Evolutionary conservation across 805 yeast species (phyloP).

Genomic region (Yamadazyma nakazawae): DNA sequence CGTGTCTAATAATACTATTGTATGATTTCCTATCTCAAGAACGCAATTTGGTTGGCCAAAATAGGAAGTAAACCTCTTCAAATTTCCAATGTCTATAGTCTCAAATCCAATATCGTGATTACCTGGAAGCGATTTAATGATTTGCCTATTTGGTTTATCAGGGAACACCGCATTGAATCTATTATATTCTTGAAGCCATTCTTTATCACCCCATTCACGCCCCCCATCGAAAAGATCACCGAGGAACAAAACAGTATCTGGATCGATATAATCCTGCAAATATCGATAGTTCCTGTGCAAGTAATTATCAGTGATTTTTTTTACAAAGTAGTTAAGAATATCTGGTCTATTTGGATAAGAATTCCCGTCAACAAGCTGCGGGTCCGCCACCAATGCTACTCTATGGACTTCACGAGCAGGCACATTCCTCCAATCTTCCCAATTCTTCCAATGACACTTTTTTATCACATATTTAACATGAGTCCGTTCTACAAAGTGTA

Average conservation of each 20-base stretch:
- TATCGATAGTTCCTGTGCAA: conserved; percentile 70
- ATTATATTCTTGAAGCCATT: conserved; percentile 66
- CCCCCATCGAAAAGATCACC: conserved; percentile 98
- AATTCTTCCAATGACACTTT: conserved; percentile 53
- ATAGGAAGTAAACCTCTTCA: conserved; percentile 59
- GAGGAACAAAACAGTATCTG: conserved; percentile 72
- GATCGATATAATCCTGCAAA: conserved; percentile 56
- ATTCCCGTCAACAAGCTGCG: conserved; percentile 85
- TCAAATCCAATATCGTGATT: conserved; percentile 98
- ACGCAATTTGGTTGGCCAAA: conserved; percentile 71
- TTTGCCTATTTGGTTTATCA: conserved; percentile 41
- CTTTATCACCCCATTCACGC: conserved; percentile 67
- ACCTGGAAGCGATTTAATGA: conserved; percentile 60
- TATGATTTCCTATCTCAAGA: conserved; percentile 64
- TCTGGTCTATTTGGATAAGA: conserved; percentile 75
- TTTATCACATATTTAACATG: conserved; percentile 23
- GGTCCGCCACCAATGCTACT: conserved; percentile 77
- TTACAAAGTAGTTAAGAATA: conserved; percentile 51
- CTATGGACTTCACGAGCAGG: conserved; percentile 34
- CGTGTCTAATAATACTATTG: conserved; percentile 72
- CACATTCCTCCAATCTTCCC: conserved; percentile 61
- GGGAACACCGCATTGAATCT: conserved; percentile 72
- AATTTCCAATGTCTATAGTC: conserved; percentile 54
- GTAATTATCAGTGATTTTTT: conserved; percentile 69
- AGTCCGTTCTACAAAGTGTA: conserved; percentile 32